Evolutionary conservation across 2,329 filamentous ascomycete species (phyloP).

Genomic region (Fusarium graminum): DNA sequence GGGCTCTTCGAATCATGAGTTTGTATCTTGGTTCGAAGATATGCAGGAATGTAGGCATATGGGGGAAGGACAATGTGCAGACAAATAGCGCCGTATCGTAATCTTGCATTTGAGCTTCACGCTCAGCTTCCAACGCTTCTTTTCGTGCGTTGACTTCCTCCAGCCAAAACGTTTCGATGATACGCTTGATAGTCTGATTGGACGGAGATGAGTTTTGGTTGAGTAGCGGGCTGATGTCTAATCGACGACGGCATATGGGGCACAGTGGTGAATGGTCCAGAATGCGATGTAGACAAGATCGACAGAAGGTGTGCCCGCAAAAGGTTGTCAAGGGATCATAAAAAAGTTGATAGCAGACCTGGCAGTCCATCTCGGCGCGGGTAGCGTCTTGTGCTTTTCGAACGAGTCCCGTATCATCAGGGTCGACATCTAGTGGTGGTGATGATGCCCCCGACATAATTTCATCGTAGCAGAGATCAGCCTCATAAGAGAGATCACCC

Average conservation of each 20-base stretch:
- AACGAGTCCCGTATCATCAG: constrained; percentile 54
- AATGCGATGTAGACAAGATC: constrained; percentile 79
- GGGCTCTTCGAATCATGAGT: constrained; percentile 84
- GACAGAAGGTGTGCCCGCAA: constrained; percentile 92
- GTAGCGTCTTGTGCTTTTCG: constrained; percentile 70
- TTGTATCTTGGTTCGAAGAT: constrained; percentile 95
- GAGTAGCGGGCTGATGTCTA: constrained; percentile 65
- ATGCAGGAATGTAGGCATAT: constrained; percentile 87
- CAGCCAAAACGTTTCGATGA: constrained; percentile 78
- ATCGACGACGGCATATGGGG: constrained; percentile 79
- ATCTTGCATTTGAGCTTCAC: constrained; percentile 66
- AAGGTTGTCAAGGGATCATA: constrained; percentile 85
- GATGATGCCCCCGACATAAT: constrained; percentile 38
- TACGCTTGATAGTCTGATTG: constrained; percentile 72
- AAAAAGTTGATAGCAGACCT: constrained; percentile 86
- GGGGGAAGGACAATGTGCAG: constrained; percentile 84
- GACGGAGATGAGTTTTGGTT: constrained; percentile 59
- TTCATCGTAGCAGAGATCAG: constrained; percentile 65
- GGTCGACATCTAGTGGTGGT: constrained; percentile 47
- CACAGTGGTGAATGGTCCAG: constrained; percentile 84
- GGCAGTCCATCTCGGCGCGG: constrained; percentile 83
- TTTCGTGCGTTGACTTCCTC: constrained; percentile 71
- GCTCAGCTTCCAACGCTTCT: constrained; percentile 68
- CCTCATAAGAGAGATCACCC: constrained; percentile 69
- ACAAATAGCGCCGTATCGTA: constrained; percentile 80